Conservation (phyloP, 768 basidiomycete species). For the Tricholoma bakamatsutake region DNA sequence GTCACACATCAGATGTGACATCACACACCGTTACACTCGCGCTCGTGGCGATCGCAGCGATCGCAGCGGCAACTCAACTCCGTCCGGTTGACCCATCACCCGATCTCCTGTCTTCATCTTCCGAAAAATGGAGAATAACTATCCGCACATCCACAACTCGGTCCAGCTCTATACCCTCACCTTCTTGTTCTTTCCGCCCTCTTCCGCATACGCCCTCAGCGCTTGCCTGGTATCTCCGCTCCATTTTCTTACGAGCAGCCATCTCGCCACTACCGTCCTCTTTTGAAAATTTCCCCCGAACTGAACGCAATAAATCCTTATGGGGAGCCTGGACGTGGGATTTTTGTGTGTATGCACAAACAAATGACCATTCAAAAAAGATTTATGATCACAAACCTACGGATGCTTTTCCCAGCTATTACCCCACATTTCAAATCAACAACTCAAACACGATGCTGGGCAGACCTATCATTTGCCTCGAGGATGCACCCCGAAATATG, state of each 20-base stretch:
- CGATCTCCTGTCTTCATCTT: conserved; percentile 9
- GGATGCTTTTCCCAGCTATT: conserved; percentile 8
- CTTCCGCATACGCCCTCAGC: conserved; percentile 9
- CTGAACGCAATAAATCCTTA: conserved; percentile 16
- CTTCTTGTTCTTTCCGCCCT: conserved; percentile 16
- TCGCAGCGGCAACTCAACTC: conserved; percentile 16
- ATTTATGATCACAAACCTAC: conserved; percentile 13
- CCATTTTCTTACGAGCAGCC: background rate
- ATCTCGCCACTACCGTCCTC: background rate
- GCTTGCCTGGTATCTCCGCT: conserved; percentile 1
- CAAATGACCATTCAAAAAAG: conserved; percentile 3
- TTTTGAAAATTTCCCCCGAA: conserved; percentile 4
- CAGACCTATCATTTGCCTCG: background rate
- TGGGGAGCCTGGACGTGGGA: conserved; percentile 15
- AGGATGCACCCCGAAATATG: background rate
- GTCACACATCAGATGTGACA: background rate
- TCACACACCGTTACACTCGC: background rate
- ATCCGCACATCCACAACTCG: conserved; percentile 10
- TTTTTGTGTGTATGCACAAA: conserved; percentile 6
- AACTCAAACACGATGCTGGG: background rate
- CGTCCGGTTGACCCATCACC: conserved; percentile 5
- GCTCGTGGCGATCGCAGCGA: conserved; percentile 10
- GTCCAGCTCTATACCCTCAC: conserved; percentile 1
- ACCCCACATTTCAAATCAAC: conserved; percentile 9
- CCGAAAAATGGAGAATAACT: conserved; percentile 6